Evolutionary conservation across 176 grass and related monocot genomes (phyloP).

Genomic region (Miscanthus lutarioriparius): DNA sequence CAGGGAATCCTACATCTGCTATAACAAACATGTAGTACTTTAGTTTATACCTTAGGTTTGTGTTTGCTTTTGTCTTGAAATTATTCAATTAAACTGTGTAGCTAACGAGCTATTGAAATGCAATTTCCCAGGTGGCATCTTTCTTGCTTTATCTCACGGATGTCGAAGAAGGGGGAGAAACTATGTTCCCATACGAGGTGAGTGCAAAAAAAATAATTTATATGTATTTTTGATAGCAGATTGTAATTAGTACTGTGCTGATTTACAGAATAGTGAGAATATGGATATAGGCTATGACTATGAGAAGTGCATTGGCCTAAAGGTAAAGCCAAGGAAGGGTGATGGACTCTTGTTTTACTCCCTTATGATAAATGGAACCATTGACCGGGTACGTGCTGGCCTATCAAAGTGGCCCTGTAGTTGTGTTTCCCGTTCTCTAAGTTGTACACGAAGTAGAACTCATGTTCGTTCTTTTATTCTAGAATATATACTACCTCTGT

Average conservation of each 20-base stretch:
- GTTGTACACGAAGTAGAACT: neutral
- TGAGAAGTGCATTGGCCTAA: constrained; percentile 91
- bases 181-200: constrained; percentile 99
- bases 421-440: neutral
- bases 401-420: neutral
- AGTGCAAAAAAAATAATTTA: neutral
- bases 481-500: neutral
- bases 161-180: constrained; percentile 99
- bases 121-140: constrained; percentile 70
- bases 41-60: neutral
- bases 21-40: neutral
- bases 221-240: neutral
- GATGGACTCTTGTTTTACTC: constrained; percentile 99
- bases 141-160: constrained; percentile 94
- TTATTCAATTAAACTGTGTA: constrained; percentile 1
- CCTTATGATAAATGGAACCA: constrained; percentile 85
- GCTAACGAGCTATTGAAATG: constrained; percentile 34
- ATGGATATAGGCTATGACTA: constrained; percentile 95
- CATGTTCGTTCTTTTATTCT: neutral
- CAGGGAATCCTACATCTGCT: neutral
- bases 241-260: constrained; percentile 33
- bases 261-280: constrained; percentile 77
- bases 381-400: constrained; percentile 66
- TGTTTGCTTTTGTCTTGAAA: neutral
- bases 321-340: constrained; percentile 86